phyloP scores from a whole-genome alignment of 495 filamentous ascomycete species.

The Annulohypoxylon stygium region DNA sequence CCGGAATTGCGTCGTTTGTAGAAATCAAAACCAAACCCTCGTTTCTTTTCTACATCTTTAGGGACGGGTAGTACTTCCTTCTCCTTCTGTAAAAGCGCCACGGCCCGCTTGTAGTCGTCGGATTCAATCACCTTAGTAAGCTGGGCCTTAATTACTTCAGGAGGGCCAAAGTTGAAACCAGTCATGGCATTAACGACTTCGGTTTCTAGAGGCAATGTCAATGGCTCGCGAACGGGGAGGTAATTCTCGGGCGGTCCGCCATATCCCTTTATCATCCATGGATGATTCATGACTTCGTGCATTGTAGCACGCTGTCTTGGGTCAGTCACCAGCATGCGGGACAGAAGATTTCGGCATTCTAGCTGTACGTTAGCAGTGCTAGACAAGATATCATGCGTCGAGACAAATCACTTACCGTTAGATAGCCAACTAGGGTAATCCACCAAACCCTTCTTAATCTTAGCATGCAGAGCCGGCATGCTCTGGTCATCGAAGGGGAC shows the following conservation, averaged over 20 bases:
- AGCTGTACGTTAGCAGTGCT: slow-evolving; percentile 49
- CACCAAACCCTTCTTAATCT: slow-evolving; percentile 97
- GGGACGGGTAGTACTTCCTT: slow-evolving; percentile 73
- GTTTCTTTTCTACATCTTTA: slow-evolving; percentile 81
- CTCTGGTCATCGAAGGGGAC: slow-evolving; percentile 99
- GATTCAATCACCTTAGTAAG: slow-evolving; percentile 88
- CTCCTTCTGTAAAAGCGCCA: slow-evolving; percentile 70
- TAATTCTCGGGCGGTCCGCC: slow-evolving; percentile 88
- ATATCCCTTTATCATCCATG: slow-evolving; percentile 98
- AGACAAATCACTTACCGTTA: slow-evolving; percentile 70
- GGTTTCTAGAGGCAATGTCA: slow-evolving; percentile 85
- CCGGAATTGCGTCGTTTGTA: slow-evolving; percentile 94
- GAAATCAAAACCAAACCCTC: slow-evolving; percentile 92
- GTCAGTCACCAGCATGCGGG: slow-evolving; percentile 96
- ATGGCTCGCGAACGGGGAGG: slow-evolving; percentile 83
- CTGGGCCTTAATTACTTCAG: slow-evolving; percentile 83
- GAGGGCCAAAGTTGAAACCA: slow-evolving; percentile 94
- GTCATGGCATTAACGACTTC: slow-evolving; percentile 93
- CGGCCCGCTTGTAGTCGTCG: slow-evolving; percentile 88
- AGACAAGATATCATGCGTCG: background rate
- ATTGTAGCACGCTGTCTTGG: slow-evolving; percentile 88
- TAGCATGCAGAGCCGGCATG: slow-evolving; percentile 98
- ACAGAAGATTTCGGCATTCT: slow-evolving; percentile 96
- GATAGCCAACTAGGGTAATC: slow-evolving; percentile 96
- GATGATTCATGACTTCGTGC: slow-evolving; percentile 93